These are phyloP conservation scores for Coniosporium tulheliwenetii DNA, from an alignment of 2,329 filamentous ascomycete species.

Conservation along the genomic window DNA sequence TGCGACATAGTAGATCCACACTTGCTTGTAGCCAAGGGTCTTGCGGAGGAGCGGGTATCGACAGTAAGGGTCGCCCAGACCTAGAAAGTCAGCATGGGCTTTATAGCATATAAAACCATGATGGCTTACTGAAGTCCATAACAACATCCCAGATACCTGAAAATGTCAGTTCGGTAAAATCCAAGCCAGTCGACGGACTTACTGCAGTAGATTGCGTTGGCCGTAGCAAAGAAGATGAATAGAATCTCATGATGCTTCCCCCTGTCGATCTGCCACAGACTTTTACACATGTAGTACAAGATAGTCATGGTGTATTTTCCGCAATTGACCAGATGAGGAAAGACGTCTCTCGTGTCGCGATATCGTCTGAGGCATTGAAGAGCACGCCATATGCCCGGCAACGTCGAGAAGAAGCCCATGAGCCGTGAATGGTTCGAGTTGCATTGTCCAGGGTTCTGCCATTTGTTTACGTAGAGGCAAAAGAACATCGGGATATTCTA, in stretches of 20 bases:
- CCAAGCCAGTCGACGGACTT: constrained; percentile 18
- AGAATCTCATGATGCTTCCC: constrained; percentile 44
- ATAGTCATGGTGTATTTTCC: constrained; percentile 86
- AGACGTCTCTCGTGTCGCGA: constrained; percentile 68
- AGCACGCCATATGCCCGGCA: constrained; percentile 82
- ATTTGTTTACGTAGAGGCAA: constrained; percentile 72
- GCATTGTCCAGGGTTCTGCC: constrained; percentile 59
- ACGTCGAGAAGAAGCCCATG: constrained; percentile 67
- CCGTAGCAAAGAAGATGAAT: constrained; percentile 65
- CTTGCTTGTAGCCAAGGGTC: constrained; percentile 60
- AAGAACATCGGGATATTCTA: constrained; percentile 89
- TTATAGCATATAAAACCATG: background rate
- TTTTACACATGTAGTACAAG: constrained; percentile 60
- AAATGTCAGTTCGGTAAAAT: background rate
- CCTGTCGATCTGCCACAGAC: constrained; percentile 63
- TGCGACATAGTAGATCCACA: constrained; percentile 74
- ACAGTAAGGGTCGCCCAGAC: constrained; percentile 59
- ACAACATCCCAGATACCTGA: constrained; percentile 77
- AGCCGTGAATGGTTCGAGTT: constrained; percentile 74
- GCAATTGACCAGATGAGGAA: constrained; percentile 84
- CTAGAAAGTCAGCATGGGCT: constrained; percentile 4
- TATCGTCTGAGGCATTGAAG: constrained; percentile 86
- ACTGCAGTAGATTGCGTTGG: constrained; percentile 75
- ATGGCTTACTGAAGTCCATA: constrained; percentile 67
- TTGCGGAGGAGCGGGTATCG: constrained; percentile 52